These are phyloP conservation scores for Phyllosticta citriasiana DNA, from an alignment of 2,329 filamentous ascomycete species.

Conservation along the genomic window DNA sequence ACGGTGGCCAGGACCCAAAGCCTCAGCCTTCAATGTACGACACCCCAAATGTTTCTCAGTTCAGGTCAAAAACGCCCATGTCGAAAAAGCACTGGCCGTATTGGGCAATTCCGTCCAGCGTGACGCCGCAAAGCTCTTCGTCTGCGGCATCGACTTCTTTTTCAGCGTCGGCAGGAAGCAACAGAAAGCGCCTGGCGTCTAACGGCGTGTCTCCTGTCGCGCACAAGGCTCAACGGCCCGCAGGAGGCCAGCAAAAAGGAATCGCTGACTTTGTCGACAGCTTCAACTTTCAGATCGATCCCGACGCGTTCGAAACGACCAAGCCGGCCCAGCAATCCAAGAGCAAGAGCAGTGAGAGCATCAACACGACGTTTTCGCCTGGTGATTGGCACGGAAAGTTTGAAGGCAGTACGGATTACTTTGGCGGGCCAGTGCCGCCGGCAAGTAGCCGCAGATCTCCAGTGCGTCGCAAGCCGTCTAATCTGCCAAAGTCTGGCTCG, in stretches of 20 bases:
- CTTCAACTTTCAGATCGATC: conserved; percentile 10
- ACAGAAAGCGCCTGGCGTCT: conserved; percentile 1
- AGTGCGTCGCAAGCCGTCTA: background rate
- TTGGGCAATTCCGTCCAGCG: conserved; percentile 13
- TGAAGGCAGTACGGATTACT: conserved; percentile 33
- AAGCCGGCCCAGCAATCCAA: conserved; percentile 22
- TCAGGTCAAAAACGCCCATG: background rate
- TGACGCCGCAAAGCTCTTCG: conserved; percentile 2
- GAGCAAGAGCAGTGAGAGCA: conserved; percentile 38
- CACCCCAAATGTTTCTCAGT: background rate
- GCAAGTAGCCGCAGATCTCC: background rate
- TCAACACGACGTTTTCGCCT: conserved; percentile 40
- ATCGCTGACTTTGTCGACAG: conserved; percentile 8
- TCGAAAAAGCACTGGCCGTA: conserved; percentile 4
- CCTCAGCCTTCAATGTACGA: conserved; percentile 10
- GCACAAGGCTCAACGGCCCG: background rate
- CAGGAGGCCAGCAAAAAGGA: background rate
- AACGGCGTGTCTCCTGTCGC: conserved; percentile 1
- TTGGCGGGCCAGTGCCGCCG: conserved; percentile 18
- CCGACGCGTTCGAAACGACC: conserved; percentile 12
- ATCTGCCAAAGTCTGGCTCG: conserved; percentile 12
- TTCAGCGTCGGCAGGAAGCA: background rate
- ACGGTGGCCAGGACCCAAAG: conserved; percentile 6
- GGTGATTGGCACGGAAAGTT: conserved; percentile 38
- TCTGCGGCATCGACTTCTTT: background rate